Percentiles rank a stretch among this genome's conserved stretches.
phyloP scores from a whole-genome alignment of 306 rosid genomes.

The Quillaja saponaria region DNA sequence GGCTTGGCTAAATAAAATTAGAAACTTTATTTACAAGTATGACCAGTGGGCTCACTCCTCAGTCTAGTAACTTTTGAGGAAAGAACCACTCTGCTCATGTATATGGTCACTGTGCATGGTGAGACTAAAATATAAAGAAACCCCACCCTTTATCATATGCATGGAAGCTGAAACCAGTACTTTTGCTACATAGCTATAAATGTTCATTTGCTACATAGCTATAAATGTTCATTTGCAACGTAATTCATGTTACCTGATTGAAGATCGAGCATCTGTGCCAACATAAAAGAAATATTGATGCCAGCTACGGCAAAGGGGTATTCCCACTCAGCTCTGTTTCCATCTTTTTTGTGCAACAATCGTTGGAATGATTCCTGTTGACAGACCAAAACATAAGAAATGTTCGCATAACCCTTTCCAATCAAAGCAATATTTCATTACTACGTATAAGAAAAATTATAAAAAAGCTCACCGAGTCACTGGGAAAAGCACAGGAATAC shows the following conservation, averaged over 20 bases:
- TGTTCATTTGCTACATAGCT: not conserved
- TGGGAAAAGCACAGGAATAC: not conserved
- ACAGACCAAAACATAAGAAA: slow-evolving; percentile 32
- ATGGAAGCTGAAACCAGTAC: too few relatives aligned
- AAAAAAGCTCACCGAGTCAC: too few relatives aligned
- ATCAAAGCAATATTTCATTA: slow-evolving; percentile 5
- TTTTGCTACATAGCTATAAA: too few relatives aligned
- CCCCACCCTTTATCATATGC: too few relatives aligned
- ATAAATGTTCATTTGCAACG: not conserved
- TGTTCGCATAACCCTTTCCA: not conserved
- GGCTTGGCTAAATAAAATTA: too few relatives aligned
- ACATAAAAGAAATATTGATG: slow-evolving; percentile 84
- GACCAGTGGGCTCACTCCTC: not conserved
- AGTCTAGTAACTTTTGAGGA: not conserved
- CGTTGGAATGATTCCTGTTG: slow-evolving; percentile 79
- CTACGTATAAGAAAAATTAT: not conserved
- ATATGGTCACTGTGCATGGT: too few relatives aligned
- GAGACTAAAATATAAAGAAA: too few relatives aligned
- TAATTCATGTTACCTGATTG: slow-evolving; percentile 64
- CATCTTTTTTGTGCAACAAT: slow-evolving; percentile 76
- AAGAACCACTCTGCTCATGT: not conserved
- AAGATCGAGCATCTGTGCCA: slow-evolving; percentile 84
- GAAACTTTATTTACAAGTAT: too few relatives aligned
- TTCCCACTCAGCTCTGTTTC: slow-evolving; percentile 96
- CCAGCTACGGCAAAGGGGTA: slow-evolving; percentile 98